A percentile compares a stretch with the other conserved stretches of the same genome.
Evolutionary conservation across 805 yeast species (phyloP).

Genomic region (Lipomyces anomalus): DNA sequence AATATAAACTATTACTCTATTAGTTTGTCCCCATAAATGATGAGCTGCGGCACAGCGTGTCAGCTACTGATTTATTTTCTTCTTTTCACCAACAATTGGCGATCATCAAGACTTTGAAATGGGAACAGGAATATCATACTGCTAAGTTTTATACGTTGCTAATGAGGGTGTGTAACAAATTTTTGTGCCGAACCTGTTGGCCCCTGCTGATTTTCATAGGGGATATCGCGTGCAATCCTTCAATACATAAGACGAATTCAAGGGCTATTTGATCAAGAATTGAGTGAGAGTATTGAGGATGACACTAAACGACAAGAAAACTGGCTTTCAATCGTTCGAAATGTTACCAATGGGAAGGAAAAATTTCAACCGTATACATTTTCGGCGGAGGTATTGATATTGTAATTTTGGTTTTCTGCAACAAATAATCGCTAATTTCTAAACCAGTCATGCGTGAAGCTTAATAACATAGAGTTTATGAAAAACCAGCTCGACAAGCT

Average conservation of each 20-base stretch:
- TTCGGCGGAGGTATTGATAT: constrained; percentile 20
- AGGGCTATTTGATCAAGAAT: constrained; percentile 26
- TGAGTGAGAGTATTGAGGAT: constrained; percentile 12
- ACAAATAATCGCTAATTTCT: constrained; percentile 45
- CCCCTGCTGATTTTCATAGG: too few species aligned
- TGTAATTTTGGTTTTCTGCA: constrained; percentile 22
- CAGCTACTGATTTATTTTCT: constrained; percentile 63
- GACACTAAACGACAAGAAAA: constrained; percentile 29
- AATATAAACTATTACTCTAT: background rate
- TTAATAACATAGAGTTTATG: constrained; percentile 50
- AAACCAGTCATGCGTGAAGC: constrained; percentile 62
- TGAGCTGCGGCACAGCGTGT: constrained; percentile 44
- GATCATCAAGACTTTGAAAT: constrained; percentile 54
- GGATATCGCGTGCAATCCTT: constrained; percentile 57
- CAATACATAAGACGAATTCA: constrained; percentile 37
- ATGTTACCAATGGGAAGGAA: constrained; percentile 32
- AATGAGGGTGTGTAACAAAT: constrained; percentile 39
- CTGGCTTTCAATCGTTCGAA: constrained; percentile 35
- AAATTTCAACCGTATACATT: constrained; percentile 8
- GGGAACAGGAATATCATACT: constrained; percentile 60
- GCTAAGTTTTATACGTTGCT: constrained; percentile 58
- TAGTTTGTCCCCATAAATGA: constrained; percentile 9
- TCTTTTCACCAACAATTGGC: constrained; percentile 53
- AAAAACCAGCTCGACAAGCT: constrained; percentile 40
- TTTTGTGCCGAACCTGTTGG: too few species aligned